A percentile compares a stretch with the other conserved stretches of the same genome.
phyloP scores from a whole-genome alignment of 768 basidiomycete genomes.

The Podaxis rugospora region DNA sequence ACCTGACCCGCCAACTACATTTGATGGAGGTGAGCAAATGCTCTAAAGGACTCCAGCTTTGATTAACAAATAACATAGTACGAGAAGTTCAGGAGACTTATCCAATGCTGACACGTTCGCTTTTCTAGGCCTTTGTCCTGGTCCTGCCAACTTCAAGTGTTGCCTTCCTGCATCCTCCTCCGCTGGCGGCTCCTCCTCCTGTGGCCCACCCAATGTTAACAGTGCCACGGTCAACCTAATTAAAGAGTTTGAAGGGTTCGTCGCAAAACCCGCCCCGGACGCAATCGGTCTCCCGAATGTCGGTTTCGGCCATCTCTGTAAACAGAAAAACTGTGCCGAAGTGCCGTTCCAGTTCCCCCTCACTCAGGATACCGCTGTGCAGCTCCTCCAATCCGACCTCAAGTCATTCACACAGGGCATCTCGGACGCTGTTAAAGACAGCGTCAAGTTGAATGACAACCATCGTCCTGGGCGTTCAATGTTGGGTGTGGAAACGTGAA shows the following conservation, averaged over 20 bases:
- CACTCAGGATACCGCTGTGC: constrained; percentile 21
- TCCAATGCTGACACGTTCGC: too few species aligned
- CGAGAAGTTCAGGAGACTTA: too few species aligned
- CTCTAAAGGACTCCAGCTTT: neutral
- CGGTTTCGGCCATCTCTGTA: constrained; percentile 30
- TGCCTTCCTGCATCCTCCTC: constrained; percentile 17
- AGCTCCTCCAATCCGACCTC: constrained; percentile 26
- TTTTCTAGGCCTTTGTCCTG: constrained; percentile 23
- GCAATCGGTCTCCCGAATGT: constrained; percentile 30
- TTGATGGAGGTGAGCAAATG: neutral
- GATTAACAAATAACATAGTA: neutral
- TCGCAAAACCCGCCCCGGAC: constrained; percentile 24
- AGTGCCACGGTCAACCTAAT: constrained; percentile 24
- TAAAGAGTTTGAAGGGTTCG: constrained; percentile 29
- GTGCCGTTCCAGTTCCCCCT: constrained; percentile 30
- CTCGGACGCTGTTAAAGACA: constrained; percentile 17
- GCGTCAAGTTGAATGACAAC: constrained; percentile 25
- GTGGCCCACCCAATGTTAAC: constrained; percentile 20
- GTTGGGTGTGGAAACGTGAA: constrained; percentile 23
- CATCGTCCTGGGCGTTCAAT: constrained; percentile 29
- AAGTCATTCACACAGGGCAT: constrained; percentile 20
- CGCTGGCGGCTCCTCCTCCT: neutral
- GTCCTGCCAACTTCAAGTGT: constrained; percentile 22
- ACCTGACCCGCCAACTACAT: neutral
- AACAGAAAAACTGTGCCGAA: constrained; percentile 12